Base-by-base conservation (phyloP, 306 rosid species). In the Mucuna pruriens region DNA sequence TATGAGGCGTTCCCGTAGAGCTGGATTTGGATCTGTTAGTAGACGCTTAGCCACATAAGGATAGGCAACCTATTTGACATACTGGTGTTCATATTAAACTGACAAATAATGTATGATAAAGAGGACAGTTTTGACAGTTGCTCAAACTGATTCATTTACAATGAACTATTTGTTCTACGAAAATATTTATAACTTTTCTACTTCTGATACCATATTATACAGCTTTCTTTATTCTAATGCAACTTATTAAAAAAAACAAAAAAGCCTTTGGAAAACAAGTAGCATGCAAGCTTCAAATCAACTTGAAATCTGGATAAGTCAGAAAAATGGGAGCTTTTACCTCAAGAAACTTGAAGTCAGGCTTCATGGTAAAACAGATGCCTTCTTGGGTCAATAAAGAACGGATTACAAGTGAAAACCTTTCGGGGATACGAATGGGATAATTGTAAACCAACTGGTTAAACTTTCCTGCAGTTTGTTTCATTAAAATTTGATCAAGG, bases 341-440 rank as follows among this genome's bases (percentile, higher is more conserved):
- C 98, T 96, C 99, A 20, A 96, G 98, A 90, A 96, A 96, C 87
- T 96, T 96, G 87, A 96, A 93, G 87, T 93, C 92, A 17, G 89
- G 99, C 84, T 90, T 77, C 84, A 96, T 68, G 73, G 98, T 96
- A 83, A 96, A 93, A 89, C 98, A 96, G 75, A 96, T 92, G 85
- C 99, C 99, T 87, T 96, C 99, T 89, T 93, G 99, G 80, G 99
- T 96, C 94, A 96, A 80, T 39, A 95, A 87, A 62, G 99, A 95
- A 49, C 98, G 95, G 45, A 93, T 95, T 38, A 95, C 99, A 64
- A 95, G 98, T 3, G 99, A 95, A 86, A 95, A 95, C 87, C 99
- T 90, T 85, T 95, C 99, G 19, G 99, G 99, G 45, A 95, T 95
- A 62, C 97, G 97, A 79, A 95, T 95, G 70, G 99, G 99, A 92